These are phyloP conservation scores for Helichrysum umbraculigerum DNA, from an alignment of 129 eudicot species.

Conservation along the genomic window DNA sequence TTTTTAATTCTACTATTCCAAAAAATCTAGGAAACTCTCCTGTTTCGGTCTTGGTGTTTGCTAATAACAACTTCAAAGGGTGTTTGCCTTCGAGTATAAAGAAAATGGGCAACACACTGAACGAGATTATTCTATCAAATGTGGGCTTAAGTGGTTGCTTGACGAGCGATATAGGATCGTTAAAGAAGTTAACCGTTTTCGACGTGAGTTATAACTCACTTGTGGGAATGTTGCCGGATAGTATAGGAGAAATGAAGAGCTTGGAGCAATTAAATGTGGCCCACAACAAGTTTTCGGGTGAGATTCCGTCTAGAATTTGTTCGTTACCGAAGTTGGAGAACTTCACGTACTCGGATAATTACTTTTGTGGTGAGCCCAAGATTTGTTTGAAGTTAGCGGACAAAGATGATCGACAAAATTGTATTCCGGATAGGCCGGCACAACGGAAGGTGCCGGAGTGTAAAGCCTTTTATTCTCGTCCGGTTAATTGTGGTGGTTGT, in stretches of 20 bases:
- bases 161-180: slow-evolving; percentile 54
- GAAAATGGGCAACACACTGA: slow-evolving; percentile 52
- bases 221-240: slow-evolving; percentile 58
- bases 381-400: slow-evolving; percentile 54
- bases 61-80: slow-evolving; percentile 64
- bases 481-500: slow-evolving; percentile 64
- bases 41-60: slow-evolving; percentile 70
- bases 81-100: slow-evolving; percentile 67
- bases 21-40: slow-evolving; percentile 66
- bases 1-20: slow-evolving; percentile 42
- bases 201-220: slow-evolving; percentile 67
- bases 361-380: slow-evolving; percentile 53
- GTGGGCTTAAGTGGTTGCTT: slow-evolving; percentile 59
- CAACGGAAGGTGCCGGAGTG: slow-evolving; percentile 61
- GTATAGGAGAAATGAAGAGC: slow-evolving; percentile 60
- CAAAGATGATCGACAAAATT: slow-evolving; percentile 64
- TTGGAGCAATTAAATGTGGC: slow-evolving; percentile 81
- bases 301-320: slow-evolving; percentile 71
- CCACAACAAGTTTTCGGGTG: slow-evolving; percentile 62
- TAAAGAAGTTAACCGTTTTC: slow-evolving; percentile 61
- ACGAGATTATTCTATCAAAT: slow-evolving; percentile 67
- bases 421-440: slow-evolving; percentile 56
- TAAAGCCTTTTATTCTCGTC: slow-evolving; percentile 56
- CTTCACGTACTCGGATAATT: slow-evolving; percentile 71
- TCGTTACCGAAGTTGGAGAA: slow-evolving; percentile 69